Evolutionary conservation across 495 filamentous ascomycete genomes (phyloP).

Genomic region (Neurospora tetraspora): DNA sequence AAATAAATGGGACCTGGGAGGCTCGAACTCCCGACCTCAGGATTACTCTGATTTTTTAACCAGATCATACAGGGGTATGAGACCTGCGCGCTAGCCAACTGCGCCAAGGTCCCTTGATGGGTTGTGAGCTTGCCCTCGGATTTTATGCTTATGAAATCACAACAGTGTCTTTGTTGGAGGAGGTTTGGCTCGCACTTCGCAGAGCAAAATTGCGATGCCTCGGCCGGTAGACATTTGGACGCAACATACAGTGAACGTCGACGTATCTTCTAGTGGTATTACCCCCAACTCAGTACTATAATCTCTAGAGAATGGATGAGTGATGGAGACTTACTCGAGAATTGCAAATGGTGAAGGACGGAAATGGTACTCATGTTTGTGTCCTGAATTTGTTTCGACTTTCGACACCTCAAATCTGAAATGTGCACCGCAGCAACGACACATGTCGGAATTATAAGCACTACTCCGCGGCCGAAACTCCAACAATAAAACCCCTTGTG

Average conservation of each 20-base stretch:
- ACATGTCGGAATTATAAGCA: not conserved
- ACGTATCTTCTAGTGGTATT: not conserved
- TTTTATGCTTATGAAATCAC: not conserved
- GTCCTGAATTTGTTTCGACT: too few relatives aligned
- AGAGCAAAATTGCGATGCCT: not conserved
- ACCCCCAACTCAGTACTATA: not conserved
- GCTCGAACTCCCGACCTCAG: conserved; percentile 15
- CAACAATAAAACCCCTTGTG: not conserved
- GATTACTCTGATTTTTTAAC: conserved; percentile 10
- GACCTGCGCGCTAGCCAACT: conserved; percentile 14
- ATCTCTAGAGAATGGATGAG: not conserved
- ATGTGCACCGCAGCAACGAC: too few relatives aligned
- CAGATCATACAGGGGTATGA: conserved; percentile 11
- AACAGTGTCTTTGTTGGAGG: not conserved
- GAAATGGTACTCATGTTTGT: not conserved
- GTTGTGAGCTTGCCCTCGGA: not conserved
- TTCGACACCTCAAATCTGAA: too few relatives aligned
- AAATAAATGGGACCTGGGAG: conserved; percentile 11
- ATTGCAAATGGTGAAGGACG: not conserved
- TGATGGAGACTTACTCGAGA: too few relatives aligned
- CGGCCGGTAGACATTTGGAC: too few relatives aligned
- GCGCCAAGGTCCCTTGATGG: conserved; percentile 4
- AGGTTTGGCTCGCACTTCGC: not conserved
- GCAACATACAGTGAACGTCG: not conserved
- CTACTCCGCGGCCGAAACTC: not conserved